Conservation (phyloP, 2,329 filamentous ascomycete genomes). For the Dactylellina sp. region DNA sequence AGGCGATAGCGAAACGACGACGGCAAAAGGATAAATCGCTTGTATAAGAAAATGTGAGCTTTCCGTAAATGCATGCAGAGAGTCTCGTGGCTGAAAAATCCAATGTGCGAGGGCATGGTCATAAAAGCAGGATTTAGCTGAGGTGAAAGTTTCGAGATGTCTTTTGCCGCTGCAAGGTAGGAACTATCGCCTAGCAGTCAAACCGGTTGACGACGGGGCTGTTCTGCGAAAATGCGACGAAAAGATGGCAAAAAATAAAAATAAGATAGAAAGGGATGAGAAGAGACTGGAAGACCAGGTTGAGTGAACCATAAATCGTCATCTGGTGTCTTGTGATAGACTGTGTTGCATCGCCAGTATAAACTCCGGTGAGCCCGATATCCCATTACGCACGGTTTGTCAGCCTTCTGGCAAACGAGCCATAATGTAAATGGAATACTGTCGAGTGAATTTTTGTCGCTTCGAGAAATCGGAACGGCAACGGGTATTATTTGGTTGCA, state of each 20-base stretch:
- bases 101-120: conserved; percentile 47
- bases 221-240: conserved; percentile 8
- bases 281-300: conserved; percentile 36
- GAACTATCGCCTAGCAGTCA: conserved; percentile 27
- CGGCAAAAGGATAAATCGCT: conserved; percentile 46
- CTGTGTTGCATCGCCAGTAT: conserved; percentile 41
- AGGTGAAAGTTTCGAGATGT: conserved; percentile 22
- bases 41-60: conserved; percentile 37
- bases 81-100: conserved; percentile 53
- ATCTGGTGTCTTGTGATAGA: conserved; percentile 43
- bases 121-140: conserved; percentile 40
- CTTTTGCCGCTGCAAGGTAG: conserved; percentile 38
- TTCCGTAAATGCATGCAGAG: conserved; percentile 54
- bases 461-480: conserved; percentile 28
- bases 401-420: conserved; percentile 9
- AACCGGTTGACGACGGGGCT: conserved; percentile 55
- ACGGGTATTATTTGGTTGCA: conserved; percentile 22
- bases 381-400: conserved; percentile 9
- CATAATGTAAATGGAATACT: conserved; percentile 13
- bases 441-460: conserved; percentile 11
- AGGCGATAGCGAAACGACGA: conserved; percentile 36
- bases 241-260: conserved; percentile 20
- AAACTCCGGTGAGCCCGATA: conserved; percentile 31
- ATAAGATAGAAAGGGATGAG: conserved; percentile 7
- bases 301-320: conserved; percentile 43